Base-by-base conservation (phyloP, 2,329 filamentous ascomycete genomes). In the Ceratocystis lukuohia region DNA sequence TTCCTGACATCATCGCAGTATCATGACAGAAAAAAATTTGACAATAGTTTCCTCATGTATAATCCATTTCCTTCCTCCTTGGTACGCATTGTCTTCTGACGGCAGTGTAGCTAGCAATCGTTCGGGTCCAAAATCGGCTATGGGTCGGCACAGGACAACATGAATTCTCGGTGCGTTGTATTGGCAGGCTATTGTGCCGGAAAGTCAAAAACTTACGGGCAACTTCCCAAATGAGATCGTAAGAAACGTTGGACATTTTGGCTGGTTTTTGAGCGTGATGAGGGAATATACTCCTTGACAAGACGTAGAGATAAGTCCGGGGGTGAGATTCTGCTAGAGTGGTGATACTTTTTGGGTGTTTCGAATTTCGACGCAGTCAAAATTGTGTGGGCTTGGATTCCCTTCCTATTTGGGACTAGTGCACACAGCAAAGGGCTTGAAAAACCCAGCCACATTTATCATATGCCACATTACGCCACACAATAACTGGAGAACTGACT, bases 211-310 rank as follows among this genome's bases (percentile, higher is more conserved):
- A 91, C 91, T 79, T 87, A 96, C 92, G 90, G 84, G 88, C 87
- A 79, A 95, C 81, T 85, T 93, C 88, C 93, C 93, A 97, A 83
- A 96, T 81, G 74, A 96, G 84, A 81, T 96, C 92, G 76, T 87
- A 80, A 78, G 91, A 95, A 76, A 96, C 83, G 82, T 91, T 90
- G 74, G 78, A 77, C 81, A 84, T 84, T 78, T 78, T 84, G 82
- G 74, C 74, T 73, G 75, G 69, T 59, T 57, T 70, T 57, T 70
- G 59, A 65, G 56, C 53, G 64, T 67, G 67, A 61, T 37, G 66
- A 64, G 61, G 66, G 48, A 61, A 64, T 67, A 50, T 48, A 61
- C 56, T 68, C 57, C 61, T 59, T 69, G 62, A 69, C 64, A 53
- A 62, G 48, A 66, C 50, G 65, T 67, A 63, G 67, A 61, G 66